Evolutionary conservation across 352 stramenopile genomes (phyloP), one percentile per base, ranked within the genome.

Genomic region (Phytophthora syringae): DNA sequence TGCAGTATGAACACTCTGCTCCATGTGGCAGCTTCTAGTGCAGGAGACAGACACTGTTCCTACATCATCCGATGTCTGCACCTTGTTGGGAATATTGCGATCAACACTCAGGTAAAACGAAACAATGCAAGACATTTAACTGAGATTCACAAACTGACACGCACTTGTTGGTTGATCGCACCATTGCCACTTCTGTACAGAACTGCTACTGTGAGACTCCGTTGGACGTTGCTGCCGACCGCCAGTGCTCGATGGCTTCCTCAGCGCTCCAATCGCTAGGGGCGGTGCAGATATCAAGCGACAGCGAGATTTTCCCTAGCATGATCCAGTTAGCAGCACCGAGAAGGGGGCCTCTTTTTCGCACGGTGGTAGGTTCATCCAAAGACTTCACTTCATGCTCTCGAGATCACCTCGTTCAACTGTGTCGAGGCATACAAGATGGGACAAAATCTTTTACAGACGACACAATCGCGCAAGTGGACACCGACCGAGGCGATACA

Each of bases 1-100:
- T 82, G 70, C 48, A 79, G 75, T 13, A 84, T 87, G 78, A 87
- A 84, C 34, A 83, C 75, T 10, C 47, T 87, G 18, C 65, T 87
- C n/a, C 78, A 87, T 60, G 44, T 87, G 48, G 74, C 78, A 10
- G 78, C 74, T n/a, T 59, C 59, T 6, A 74, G 67, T 64, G 68
- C 71, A 37, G 67, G 58, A 16, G 70, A 79, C 34, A 71, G 75
- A 5, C 64, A 84, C 22, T 77, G 70, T 43, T 75, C 76, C 42
- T 87, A 84, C 56, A 70, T 87, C 21, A 71, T 87, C 16, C 68
- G 74, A 42, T 80, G 75, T 11, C 52, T 87, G 18, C 70, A 77
- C 37, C 51, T 67, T 13, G 49, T 81, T 37, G 77, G 73, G 16
- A 75, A 76, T 21, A 72, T 78, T 53, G 64, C 72, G 15, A 68